Evolutionary conservation across 1,284 basidiomycete species (phyloP).

Genomic region (Ceratorhiza oryzae-sativae): DNA sequence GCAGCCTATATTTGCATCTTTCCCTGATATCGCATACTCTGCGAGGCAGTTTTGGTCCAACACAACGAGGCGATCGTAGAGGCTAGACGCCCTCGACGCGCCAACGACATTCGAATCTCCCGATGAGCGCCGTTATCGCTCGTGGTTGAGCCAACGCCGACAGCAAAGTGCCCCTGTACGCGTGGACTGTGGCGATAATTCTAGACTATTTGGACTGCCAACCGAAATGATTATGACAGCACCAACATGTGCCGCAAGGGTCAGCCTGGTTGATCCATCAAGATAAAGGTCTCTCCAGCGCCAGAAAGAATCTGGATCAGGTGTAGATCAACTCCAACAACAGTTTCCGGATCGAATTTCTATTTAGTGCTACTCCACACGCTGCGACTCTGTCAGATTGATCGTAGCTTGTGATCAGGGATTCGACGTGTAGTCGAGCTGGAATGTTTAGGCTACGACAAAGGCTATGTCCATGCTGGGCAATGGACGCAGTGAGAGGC

Average conservation of each 20-base stretch:
- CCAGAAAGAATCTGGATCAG: too few relatives aligned
- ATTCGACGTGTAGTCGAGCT: not conserved
- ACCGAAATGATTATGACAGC: not conserved
- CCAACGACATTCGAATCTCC: not conserved
- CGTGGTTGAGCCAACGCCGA: constrained; percentile 2
- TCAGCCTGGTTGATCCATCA: too few relatives aligned
- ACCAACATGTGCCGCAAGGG: too few relatives aligned
- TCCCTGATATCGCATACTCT: not conserved
- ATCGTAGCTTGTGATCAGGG: not conserved
- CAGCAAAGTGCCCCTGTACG: not conserved
- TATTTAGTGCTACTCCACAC: not conserved
- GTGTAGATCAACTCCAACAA: too few relatives aligned
- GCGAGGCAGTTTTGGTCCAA: not conserved
- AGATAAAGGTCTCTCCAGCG: constrained; percentile 6
- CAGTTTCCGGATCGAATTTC: not conserved
- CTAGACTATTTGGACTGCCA: not conserved
- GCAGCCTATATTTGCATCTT: not conserved
- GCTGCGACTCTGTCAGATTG: not conserved
- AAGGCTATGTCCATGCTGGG: not conserved
- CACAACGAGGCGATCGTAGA: not conserved
- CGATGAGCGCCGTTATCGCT: not conserved
- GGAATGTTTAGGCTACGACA: not conserved
- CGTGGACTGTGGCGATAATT: not conserved
- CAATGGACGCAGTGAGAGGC: not conserved
- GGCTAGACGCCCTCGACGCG: not conserved